Base-by-base conservation (phyloP, 495 filamentous ascomycete genomes). In the Penicillium manginii region DNA sequence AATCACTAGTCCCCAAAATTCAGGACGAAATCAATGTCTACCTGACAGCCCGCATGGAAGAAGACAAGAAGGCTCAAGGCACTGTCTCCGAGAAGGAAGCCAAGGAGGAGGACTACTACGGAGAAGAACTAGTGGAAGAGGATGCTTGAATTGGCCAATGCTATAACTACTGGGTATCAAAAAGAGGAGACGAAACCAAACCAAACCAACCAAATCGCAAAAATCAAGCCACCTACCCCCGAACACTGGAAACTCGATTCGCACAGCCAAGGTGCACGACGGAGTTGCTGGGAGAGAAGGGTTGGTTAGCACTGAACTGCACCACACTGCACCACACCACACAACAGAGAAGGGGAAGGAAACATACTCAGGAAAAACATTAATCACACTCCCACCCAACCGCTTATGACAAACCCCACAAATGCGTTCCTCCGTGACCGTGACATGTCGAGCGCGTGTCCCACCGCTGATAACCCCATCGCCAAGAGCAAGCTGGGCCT, bases 381-480 rank as follows among this genome's bases (percentile, higher is more conserved):
- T 84, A 52, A 98, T 89, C 18, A 96, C 94, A 72, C 88, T 94
- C 14, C 90, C 86, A 7, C 96, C 94, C 60, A 98, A 82, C 55
- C 94, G 77, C 77, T 97, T 97, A 71, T 96, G 88, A 69, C 94
- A 98, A 37, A 94, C 89, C 11, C 89, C 86, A 70, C 94, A 98
- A 21, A 94, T 88, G 57, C 90, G 81, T 61, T 97, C 92, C 64
- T 98, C 93, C 2, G 78, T 81, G 56, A 98, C 84, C 8, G 91
- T 83, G 31, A 96, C 91, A 59, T 87, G 79, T 55, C 89, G 78
- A 64, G 89, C 91, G 60, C 87, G 77, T 0, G 84, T 86, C 9
- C 76, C 79, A 52, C 73, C 75, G 10, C 73, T 69, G 17, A 73
- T 73, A 10, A 80, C 76, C 1, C 81, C 85, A 61, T 90, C 89